Base-by-base conservation (phyloP, 164 flowering plant genomes). In the Nymphaea thermarum region DNA sequence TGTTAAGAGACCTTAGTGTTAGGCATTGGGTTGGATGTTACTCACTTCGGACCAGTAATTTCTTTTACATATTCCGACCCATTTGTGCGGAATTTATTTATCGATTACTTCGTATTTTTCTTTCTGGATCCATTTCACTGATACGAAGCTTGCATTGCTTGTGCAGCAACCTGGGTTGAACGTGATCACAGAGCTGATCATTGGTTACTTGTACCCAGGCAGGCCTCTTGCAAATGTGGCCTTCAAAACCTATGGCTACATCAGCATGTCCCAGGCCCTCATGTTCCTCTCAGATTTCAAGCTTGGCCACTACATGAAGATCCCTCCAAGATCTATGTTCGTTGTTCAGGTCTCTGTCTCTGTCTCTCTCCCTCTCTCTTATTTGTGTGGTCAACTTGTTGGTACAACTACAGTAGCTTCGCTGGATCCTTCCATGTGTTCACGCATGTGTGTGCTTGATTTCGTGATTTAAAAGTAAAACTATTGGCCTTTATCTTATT, bases 291-390 rank as follows among this genome's bases (percentile, higher is more conserved):
- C 57, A 5, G 91, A 85, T 66, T 89, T 89, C 81, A 89, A 89
- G 73, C 77, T 87, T 0, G 96, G 89, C 2, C 90, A 86, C 65
- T 86, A 85, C 78, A 87, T 87, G 96, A 87, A 87, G 72, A 83
- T 89, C 51, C 96, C 92, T 16, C 92, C 95, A 7, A 83, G 67
- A 45, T 77, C 88, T 42, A 82, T 89, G 91, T 89, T 85, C 67
- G 1, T 82, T 12, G 89, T 75, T 43, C 96, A 89, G 94, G 94
- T 86, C 25, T 61, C 64, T 61, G 5, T 61, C 25, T 61, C 64
- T 61, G 5, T 61, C 10, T 61, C 25, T 61, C 64, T 61, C 64
- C 0, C 2, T 47, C 7, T 47, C 7, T 47, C 8, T 25, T 25
- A 25, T 47, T 14, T 16, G 6, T 4, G 47, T 25, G 43, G 43